phyloP scores from a whole-genome alignment of 306 rosid genomes.

The Prunus fruticosa region DNA sequence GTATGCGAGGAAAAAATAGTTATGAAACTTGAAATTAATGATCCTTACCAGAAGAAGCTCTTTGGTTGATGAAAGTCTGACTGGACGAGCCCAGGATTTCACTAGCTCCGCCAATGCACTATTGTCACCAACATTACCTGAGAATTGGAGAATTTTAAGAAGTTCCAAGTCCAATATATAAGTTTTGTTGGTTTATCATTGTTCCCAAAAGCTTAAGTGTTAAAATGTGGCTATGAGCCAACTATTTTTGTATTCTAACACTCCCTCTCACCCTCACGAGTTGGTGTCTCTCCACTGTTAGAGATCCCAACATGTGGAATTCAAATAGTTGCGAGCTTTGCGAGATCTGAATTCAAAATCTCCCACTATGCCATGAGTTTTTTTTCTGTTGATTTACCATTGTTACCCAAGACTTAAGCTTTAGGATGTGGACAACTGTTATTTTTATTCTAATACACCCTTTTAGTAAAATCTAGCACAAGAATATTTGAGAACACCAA shows the following conservation, averaged over 20 bases:
- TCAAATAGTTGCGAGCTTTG: background rate
- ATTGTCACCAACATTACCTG: conserved; percentile 90
- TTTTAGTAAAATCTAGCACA: background rate
- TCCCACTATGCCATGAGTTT: background rate
- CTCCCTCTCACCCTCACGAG: background rate
- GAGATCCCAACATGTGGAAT: background rate
- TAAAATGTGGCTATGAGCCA: background rate
- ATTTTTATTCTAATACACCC: background rate
- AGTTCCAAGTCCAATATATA: background rate
- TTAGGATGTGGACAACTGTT: background rate
- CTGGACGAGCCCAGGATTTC: conserved; percentile 73
- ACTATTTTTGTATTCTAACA: background rate
- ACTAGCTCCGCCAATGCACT: conserved; percentile 80
- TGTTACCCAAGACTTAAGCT: background rate
- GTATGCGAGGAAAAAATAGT: conserved; percentile 10
- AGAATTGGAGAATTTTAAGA: conserved; percentile 20
- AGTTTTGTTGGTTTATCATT: background rate
- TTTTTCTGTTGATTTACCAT: background rate
- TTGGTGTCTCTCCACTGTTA: background rate
- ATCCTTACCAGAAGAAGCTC: conserved; percentile 80
- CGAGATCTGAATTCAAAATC: background rate
- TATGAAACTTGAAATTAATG: conserved; percentile 15
- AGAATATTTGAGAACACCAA: background rate
- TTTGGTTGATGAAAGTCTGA: conserved; percentile 64
- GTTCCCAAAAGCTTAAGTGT: background rate